Conservation (phyloP, 257 asterid species). For the Solanum pinnatisectum region DNA sequence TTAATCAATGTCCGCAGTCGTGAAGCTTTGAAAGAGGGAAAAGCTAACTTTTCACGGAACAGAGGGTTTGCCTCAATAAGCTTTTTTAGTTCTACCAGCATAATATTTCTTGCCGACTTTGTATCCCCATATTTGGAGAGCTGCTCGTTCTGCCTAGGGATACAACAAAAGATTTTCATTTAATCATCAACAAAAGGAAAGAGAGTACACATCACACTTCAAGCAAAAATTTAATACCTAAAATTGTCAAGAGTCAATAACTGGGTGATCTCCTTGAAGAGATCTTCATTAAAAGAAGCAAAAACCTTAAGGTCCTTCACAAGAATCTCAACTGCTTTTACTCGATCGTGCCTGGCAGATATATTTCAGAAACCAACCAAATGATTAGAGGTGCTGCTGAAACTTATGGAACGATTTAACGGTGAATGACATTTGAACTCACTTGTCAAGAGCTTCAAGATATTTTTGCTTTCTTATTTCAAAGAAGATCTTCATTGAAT, state of each 20-base stretch:
- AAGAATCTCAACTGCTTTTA: slow-evolving; percentile 89
- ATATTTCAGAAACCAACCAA: background rate
- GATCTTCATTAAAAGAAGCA: slow-evolving; percentile 90
- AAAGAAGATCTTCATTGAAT: slow-evolving; percentile 92
- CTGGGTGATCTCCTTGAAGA: slow-evolving; percentile 87
- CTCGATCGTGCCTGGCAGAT: slow-evolving; percentile 66
- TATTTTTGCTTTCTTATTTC: slow-evolving; percentile 94
- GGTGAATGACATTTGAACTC: slow-evolving; percentile 5
- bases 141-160: slow-evolving; percentile 87
- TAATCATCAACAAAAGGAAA: background rate
- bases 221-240: slow-evolving; percentile 39
- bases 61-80: slow-evolving; percentile 90
- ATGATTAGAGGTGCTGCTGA: background rate
- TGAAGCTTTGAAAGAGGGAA: slow-evolving; percentile 79
- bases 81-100: slow-evolving; percentile 84
- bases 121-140: slow-evolving; percentile 95
- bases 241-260: slow-evolving; percentile 74
- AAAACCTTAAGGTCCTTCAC: slow-evolving; percentile 91
- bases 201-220: background rate
- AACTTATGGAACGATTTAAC: background rate
- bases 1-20: slow-evolving; percentile 86
- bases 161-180: slow-evolving; percentile 9
- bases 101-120: slow-evolving; percentile 79
- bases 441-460: slow-evolving; percentile 96
- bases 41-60: slow-evolving; percentile 77